Evolutionary conservation across 1,284 basidiomycete species (phyloP).

Genomic region (Microbotryum violaceum): DNA sequence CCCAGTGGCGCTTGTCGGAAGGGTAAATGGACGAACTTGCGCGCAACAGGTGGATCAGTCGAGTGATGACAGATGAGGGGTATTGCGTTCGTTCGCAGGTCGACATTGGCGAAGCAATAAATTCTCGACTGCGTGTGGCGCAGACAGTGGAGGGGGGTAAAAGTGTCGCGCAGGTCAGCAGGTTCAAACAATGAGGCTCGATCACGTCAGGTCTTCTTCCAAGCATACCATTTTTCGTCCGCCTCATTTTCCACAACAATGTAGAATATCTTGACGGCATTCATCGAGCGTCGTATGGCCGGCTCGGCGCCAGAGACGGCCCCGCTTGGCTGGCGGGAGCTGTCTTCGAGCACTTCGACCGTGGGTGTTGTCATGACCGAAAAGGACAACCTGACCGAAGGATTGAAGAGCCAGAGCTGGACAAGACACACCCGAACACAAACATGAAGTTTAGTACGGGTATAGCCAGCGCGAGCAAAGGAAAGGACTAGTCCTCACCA

Average conservation of each 20-base stretch:
- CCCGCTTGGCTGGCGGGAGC: background rate
- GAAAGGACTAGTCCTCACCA: slow-evolving; percentile 49
- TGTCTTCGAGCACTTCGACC: background rate
- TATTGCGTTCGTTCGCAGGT: slow-evolving; percentile 24
- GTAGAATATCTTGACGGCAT: slow-evolving; percentile 31
- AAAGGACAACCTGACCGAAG: slow-evolving; percentile 67
- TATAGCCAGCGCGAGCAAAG: background rate
- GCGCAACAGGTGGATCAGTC: slow-evolving; percentile 11
- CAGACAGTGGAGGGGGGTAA: background rate
- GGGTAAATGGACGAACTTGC: slow-evolving; percentile 25
- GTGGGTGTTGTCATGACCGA: slow-evolving; percentile 1
- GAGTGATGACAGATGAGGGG: slow-evolving; percentile 11
- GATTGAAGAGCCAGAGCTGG: slow-evolving; percentile 82
- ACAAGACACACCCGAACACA: background rate
- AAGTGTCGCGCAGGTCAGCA: background rate
- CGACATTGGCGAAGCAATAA: slow-evolving; percentile 2
- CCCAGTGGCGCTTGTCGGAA: slow-evolving; percentile 16
- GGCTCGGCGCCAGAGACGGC: background rate
- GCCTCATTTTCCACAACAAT: slow-evolving; percentile 2
- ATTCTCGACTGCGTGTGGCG: slow-evolving; percentile 7
- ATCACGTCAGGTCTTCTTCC: too few relatives aligned
- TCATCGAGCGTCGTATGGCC: slow-evolving; percentile 8
- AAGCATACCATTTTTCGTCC: slow-evolving; percentile 8
- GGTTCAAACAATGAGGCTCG: too few relatives aligned
- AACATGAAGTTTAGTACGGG: background rate